Percentiles rank a stretch among this genome's conserved stretches.
Evolutionary conservation across 2,329 filamentous ascomycete genomes (phyloP).

Genomic region (Ramichloridium luteum): DNA sequence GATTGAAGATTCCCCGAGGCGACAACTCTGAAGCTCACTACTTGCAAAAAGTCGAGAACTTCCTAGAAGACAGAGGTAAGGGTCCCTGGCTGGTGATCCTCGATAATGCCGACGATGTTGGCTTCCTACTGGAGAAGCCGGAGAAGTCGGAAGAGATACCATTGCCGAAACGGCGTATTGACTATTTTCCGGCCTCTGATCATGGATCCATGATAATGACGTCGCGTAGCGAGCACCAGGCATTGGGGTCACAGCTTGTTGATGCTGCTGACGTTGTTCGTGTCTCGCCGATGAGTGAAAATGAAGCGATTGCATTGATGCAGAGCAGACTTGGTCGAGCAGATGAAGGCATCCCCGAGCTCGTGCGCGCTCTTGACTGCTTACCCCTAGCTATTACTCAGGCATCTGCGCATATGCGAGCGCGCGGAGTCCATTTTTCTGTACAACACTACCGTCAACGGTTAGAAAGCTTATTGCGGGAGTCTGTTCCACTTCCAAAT

Average conservation of each 20-base stretch:
- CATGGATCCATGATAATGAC: slow-evolving; percentile 16
- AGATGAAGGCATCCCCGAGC: slow-evolving; percentile 5
- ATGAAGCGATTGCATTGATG: slow-evolving; percentile 14
- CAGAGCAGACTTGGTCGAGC: slow-evolving; percentile 12
- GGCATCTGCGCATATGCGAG: slow-evolving; percentile 24
- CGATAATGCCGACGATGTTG: slow-evolving; percentile 16
- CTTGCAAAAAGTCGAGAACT: slow-evolving; percentile 11
- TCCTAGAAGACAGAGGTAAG: slow-evolving; percentile 10
- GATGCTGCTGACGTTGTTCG: slow-evolving; percentile 10
- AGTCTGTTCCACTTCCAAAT: background rate
- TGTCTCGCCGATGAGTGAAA: slow-evolving; percentile 15
- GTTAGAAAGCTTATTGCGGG: slow-evolving; percentile 17
- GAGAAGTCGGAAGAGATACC: background rate
- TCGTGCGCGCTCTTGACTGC: slow-evolving; percentile 18
- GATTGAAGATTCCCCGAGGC: slow-evolving; percentile 6
- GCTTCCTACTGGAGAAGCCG: slow-evolving; percentile 5
- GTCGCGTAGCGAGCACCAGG: slow-evolving; percentile 11
- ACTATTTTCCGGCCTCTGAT: slow-evolving; percentile 10
- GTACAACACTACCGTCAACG: slow-evolving; percentile 28
- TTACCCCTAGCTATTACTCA: slow-evolving; percentile 26
- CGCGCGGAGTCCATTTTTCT: slow-evolving; percentile 19
- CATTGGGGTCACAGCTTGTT: slow-evolving; percentile 10
- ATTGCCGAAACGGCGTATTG: slow-evolving; percentile 2
- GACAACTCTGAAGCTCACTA: slow-evolving; percentile 11
- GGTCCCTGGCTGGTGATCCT: slow-evolving; percentile 16